Evolutionary conservation across 768 basidiomycete species (phyloP), one percentile per base, ranked within the genome.

Genomic region (Pilatotrama ljubarskyi): DNA sequence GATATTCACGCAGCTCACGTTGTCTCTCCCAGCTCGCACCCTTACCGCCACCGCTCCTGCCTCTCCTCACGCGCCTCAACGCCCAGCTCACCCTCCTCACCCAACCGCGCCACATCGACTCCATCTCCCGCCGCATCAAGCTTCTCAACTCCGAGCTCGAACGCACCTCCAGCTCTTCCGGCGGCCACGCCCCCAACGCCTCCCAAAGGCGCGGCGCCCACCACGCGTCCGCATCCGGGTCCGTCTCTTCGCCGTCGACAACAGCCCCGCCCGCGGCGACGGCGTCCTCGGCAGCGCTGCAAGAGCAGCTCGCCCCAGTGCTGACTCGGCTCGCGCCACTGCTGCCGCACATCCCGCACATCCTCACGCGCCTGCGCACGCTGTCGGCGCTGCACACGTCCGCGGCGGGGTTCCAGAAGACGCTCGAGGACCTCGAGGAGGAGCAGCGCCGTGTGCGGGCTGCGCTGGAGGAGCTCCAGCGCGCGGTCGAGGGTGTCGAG

Each of bases 81-180:
- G 84, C 85, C 20, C 94, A 97, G 70, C 77, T 98, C 22, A 84
- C 87, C 7, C 79, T 98, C 15, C 85, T 99, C 46, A 92, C 96
- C 0, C 95, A 98, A 76, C 96, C 97, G 0, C 86, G 95, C 15
- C 95, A 98, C 69, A 87, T 98, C 50, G 97, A 99, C 73, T 91
- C 93, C 11, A 90, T 98, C 62, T 95, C 95, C 1, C 85, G 96
- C 5, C 87, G 96, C 5, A 83, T 98, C 61, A 99, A 98, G 69
- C 78, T 98, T 8, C 83, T 98, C 17, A 80, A 96, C 14, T 88
- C 94, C 0, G 97, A 99, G 73, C 83, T 99, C 51, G 96, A 98
- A 50, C 87, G 95, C 29, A 82, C 84, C 4, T 85, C 88, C 35
- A 42, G 71, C 57, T 38, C 73, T 49, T 74, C 69, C 64, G 68